Conservation (phyloP, 2,329 filamentous ascomycete species). For the Diaporthe batatas region DNA sequence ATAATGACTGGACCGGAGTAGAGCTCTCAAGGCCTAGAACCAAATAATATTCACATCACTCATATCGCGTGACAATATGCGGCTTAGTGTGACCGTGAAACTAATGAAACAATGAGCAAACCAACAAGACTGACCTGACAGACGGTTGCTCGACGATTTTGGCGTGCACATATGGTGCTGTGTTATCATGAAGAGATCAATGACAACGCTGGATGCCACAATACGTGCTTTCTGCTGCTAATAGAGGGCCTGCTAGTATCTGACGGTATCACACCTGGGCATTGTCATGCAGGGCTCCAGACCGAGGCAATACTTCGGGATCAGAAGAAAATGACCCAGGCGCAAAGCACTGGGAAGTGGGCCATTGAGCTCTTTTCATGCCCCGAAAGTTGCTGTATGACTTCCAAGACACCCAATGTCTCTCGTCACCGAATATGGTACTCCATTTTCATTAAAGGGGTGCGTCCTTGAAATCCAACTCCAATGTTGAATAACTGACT, state of each 20-base stretch:
- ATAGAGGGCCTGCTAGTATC: no score
- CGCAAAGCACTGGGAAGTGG: background rate
- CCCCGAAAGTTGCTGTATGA: background rate
- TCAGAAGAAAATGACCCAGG: no score
- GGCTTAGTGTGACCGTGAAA: background rate
- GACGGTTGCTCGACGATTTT: no score
- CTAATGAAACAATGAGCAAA: background rate
- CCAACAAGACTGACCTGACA: background rate
- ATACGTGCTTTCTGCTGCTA: background rate
- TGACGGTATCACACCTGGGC: no score
- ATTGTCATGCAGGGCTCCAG: background rate
- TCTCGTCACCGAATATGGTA: background rate
- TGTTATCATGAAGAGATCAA: background rate
- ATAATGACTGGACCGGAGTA: background rate
- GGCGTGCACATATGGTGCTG: background rate
- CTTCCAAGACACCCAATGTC: background rate
- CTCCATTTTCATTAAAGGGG: background rate
- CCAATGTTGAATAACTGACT: no score
- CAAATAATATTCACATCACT: background rate
- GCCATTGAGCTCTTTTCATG: background rate
- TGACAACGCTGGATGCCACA: no score
- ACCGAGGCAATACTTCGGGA: no score
- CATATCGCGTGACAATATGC: background rate
- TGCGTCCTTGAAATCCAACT: no score
- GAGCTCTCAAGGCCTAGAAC: background rate